Conservation (phyloP, 2,329 filamentous ascomycete genomes). For the Cladophialophora bantiana region DNA sequence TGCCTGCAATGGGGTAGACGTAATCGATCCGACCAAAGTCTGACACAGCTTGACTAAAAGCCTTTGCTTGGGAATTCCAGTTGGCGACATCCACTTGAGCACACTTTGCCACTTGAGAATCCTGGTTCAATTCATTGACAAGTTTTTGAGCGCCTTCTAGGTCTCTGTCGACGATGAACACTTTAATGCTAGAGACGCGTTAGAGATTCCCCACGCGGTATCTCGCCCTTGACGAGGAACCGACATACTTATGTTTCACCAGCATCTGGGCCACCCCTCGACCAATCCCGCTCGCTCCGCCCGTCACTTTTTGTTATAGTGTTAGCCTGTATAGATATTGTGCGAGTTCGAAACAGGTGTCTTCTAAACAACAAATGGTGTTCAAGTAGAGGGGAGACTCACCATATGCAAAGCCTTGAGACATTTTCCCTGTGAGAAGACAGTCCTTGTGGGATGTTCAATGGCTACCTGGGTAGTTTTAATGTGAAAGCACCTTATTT, state of each 20-base stretch:
- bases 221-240: too few relatives aligned
- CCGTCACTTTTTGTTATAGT: conserved; percentile 33
- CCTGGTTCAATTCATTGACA: conserved; percentile 36
- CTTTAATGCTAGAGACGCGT: conserved; percentile 39
- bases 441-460: neutral
- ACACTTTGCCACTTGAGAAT: conserved; percentile 26
- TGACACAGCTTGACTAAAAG: conserved; percentile 47
- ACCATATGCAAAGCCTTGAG: conserved; percentile 36
- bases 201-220: neutral
- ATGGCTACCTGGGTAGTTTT: neutral
- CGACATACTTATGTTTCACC: conserved; percentile 36
- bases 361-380: neutral
- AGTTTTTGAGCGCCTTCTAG: conserved; percentile 34
- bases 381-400: neutral
- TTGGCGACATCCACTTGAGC: conserved; percentile 33
- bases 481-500: neutral
- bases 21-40: conserved; percentile 49
- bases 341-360: neutral
- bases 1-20: conserved; percentile 51
- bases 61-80: conserved; percentile 40
- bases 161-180: conserved; percentile 43
- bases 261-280: conserved; percentile 41
- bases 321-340: neutral
- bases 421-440: conserved; percentile 13
- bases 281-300: conserved; percentile 43